phyloP scores from a whole-genome alignment of 371 early-diverging fungal species.

The Nematocida displodere region DNA sequence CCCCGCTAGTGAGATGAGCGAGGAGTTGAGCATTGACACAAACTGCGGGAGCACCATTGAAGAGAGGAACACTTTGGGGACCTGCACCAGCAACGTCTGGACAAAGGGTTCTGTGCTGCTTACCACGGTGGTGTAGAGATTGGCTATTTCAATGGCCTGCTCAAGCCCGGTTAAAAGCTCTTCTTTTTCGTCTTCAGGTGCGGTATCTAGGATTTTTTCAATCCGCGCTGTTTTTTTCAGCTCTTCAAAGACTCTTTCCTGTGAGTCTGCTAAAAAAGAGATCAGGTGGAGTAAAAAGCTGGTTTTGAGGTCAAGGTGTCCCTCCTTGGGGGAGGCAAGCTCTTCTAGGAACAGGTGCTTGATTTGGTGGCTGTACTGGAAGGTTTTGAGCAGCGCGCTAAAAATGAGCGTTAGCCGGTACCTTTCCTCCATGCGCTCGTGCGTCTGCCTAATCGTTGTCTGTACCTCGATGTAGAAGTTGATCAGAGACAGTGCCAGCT shows the following conservation, averaged over 20 bases:
- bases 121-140: slow-evolving; percentile 37
- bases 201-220: slow-evolving; percentile 10
- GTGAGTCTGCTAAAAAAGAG: slow-evolving; percentile 42
- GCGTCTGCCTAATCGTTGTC: slow-evolving; percentile 6
- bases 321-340: neutral
- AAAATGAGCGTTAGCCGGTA: neutral
- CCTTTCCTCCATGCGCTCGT: slow-evolving; percentile 22
- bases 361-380: slow-evolving; percentile 7
- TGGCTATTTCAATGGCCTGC: slow-evolving; percentile 5
- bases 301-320: slow-evolving; percentile 49
- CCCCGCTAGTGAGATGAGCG: slow-evolving; percentile 79
- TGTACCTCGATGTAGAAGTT: slow-evolving; percentile 41
- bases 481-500: slow-evolving; percentile 4
- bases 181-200: slow-evolving; percentile 21
- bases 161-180: neutral
- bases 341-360: neutral
- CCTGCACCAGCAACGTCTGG: slow-evolving; percentile 28
- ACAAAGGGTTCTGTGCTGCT: slow-evolving; percentile 48
- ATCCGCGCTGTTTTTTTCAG: slow-evolving; percentile 54
- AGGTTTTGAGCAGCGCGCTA: neutral
- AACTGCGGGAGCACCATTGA: slow-evolving; percentile 80
- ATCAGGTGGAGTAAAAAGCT: slow-evolving; percentile 56
- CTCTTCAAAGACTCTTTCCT: slow-evolving; percentile 49
- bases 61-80: slow-evolving; percentile 72
- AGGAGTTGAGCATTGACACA: slow-evolving; percentile 89